Conservation (phyloP, 768 basidiomycete genomes). For the Cystoderma amianthinum region DNA sequence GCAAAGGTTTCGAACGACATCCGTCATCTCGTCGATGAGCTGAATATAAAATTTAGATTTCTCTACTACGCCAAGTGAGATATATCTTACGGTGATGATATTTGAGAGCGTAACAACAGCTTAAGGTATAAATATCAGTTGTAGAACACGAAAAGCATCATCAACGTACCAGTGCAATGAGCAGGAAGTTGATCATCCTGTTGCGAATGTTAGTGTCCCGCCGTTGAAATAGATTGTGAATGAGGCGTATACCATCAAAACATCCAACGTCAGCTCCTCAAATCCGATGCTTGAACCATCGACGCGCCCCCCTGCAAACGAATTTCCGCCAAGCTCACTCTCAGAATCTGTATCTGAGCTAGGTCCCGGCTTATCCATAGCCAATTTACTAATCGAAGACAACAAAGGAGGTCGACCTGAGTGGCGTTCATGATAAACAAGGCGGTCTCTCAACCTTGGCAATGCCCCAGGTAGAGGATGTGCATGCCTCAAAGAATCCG, state of each 20-base stretch:
- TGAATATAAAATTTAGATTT: conserved; percentile 7
- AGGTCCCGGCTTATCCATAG: not conserved
- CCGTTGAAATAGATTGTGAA: no score
- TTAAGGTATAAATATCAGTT: conserved; percentile 4
- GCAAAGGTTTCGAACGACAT: conserved; percentile 30
- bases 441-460: conserved; percentile 31
- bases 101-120: conserved; percentile 33
- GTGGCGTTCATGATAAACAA: conserved; percentile 34
- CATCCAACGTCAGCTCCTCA: conserved; percentile 29
- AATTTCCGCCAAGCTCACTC: conserved; percentile 3
- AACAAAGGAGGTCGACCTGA: conserved; percentile 7
- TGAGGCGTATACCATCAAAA: conserved; percentile 30
- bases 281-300: conserved; percentile 36
- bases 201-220: not conserved
- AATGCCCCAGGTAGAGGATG: conserved; percentile 29
- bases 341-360: not conserved
- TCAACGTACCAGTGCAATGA: conserved; percentile 28
- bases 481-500: conserved; percentile 25
- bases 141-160: not conserved
- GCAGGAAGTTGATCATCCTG: conserved; percentile 36
- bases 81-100: conserved; percentile 25
- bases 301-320: conserved; percentile 17
- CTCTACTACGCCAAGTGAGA: not conserved
- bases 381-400: not conserved
- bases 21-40: conserved; percentile 34